Base-by-base conservation (phyloP, 768 basidiomycete species). In the Amanita pseudoporphyria region DNA sequence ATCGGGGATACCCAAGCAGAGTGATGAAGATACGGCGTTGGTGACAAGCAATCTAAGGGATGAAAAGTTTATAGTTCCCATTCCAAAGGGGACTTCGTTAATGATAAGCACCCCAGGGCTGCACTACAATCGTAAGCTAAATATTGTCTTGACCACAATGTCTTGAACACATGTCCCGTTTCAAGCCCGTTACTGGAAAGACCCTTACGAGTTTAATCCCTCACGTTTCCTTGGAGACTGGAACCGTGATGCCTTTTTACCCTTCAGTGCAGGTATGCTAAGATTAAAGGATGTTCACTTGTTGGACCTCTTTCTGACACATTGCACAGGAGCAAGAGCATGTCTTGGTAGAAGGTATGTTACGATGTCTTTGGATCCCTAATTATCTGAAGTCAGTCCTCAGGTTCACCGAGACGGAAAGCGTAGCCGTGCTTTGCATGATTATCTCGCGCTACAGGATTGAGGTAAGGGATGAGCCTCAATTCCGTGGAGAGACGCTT, bases 361-460 rank as follows among this genome's bases (percentile, higher is more conserved):
- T 7, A 40, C 18, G 4, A 19, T 14, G 55, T 44, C 16, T 2
- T 21, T 10, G 22, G 9, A 13, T 28, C 6, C 16, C 13, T 13
- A n/a, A 24, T 10, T n/a, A 37, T 14, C 14, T 48, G 18, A 30
- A 37, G 6, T 36, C 18, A 19, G 28, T 54, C 40, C 37, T 6
- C 45, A 76, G 72, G 54, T 77, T 76, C 57, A 68, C 67, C n/a
- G 77, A 79, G 59, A 74, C 72, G 1, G 74, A 77, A 58, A 73
- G 64, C 22, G 64, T 77, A 38, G 76, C 72, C 5, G 67, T 72
- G 38, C 61, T 81, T n/a, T 71, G 75, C 13, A 66, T 73, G 60
- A 56, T 81, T 30, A 58, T 79, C 13, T 64, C 64, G 6, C 63
- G 59, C 24, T 80, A 74, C 59, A 69, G 66, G 51, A 67, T 79